These are phyloP conservation scores for Lasiosphaeria hispida DNA, from an alignment of 495 filamentous ascomycete genomes.

Conservation along the genomic window DNA sequence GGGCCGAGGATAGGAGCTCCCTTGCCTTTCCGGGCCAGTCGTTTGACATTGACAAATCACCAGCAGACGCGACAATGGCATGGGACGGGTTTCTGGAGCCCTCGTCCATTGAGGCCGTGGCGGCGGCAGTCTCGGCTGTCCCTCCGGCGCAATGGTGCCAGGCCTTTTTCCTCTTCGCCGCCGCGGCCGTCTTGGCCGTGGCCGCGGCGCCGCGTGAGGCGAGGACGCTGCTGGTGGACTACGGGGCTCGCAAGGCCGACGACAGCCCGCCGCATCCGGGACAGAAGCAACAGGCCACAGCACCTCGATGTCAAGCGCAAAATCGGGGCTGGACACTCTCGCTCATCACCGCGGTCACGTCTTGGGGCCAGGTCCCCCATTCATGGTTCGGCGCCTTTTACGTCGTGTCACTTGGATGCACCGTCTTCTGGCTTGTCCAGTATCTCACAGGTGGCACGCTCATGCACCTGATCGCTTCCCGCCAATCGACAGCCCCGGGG, in stretches of 20 bases:
- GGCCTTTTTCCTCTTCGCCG: constrained; percentile 44
- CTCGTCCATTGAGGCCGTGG: background rate
- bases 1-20: too few relatives aligned
- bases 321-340: constrained; percentile 21
- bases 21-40: too few relatives aligned
- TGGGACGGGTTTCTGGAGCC: too few relatives aligned
- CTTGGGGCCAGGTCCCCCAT: constrained; percentile 67
- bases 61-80: background rate
- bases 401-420: constrained; percentile 63
- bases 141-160: constrained; percentile 43
- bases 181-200: constrained; percentile 35
- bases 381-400: constrained; percentile 89
- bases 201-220: constrained; percentile 40
- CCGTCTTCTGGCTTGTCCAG: constrained; percentile 74
- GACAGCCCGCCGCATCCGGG: background rate
- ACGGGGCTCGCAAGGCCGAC: constrained; percentile 44
- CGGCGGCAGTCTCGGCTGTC: constrained; percentile 3
- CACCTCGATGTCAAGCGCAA: background rate
- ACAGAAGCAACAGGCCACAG: background rate
- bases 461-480: constrained; percentile 41
- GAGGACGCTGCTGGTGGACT: constrained; percentile 43
- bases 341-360: constrained; percentile 31
- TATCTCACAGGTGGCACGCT: constrained; percentile 55
- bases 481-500: constrained; percentile 24
- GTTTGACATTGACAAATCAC: too few relatives aligned